A percentile compares a stretch with the other conserved stretches of the same genome.
Conservation (phyloP, 371 early-diverging fungal genomes). For the Mycotypha africana region DNA sequence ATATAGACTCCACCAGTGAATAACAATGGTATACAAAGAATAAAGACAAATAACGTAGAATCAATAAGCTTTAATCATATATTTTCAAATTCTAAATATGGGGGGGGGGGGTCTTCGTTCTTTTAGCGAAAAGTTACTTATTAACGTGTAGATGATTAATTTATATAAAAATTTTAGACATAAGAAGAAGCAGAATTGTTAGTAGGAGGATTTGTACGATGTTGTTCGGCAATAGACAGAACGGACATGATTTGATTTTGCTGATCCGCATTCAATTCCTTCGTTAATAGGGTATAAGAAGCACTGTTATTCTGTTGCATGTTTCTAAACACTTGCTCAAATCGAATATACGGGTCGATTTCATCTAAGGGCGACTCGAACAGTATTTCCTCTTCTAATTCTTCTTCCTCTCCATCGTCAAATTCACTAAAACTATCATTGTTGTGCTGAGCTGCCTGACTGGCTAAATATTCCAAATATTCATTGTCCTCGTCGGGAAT, state of each 20-base stretch:
- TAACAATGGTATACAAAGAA: too few relatives aligned
- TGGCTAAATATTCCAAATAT: slow-evolving; percentile 62
- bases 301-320: slow-evolving; percentile 38
- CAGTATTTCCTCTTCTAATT: slow-evolving; percentile 74
- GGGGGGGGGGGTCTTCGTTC: too few relatives aligned
- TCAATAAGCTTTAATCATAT: too few relatives aligned
- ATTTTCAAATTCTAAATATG: too few relatives aligned
- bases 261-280: slow-evolving; percentile 45
- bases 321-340: slow-evolving; percentile 45
- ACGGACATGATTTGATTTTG: slow-evolving; percentile 41
- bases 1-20: too few relatives aligned
- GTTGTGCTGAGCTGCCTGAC: slow-evolving; percentile 38
- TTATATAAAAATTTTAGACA: too few relatives aligned
- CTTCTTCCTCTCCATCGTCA: slow-evolving; percentile 47
- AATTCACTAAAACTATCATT: slow-evolving; percentile 45
- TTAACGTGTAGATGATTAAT: too few relatives aligned
- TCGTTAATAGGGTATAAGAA: slow-evolving; percentile 47
- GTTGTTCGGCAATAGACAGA: slow-evolving; percentile 38
- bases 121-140: too few relatives aligned
- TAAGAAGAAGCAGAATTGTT: neutral
- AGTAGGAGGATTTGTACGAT: slow-evolving; percentile 17
- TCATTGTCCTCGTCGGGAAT: slow-evolving; percentile 56
- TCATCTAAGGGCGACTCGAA: slow-evolving; percentile 85
- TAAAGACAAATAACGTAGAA: too few relatives aligned
- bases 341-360: slow-evolving; percentile 75